These are phyloP conservation scores for Hygrocybe coccinea DNA, from an alignment of 768 basidiomycete species.

Conservation along the genomic window DNA sequence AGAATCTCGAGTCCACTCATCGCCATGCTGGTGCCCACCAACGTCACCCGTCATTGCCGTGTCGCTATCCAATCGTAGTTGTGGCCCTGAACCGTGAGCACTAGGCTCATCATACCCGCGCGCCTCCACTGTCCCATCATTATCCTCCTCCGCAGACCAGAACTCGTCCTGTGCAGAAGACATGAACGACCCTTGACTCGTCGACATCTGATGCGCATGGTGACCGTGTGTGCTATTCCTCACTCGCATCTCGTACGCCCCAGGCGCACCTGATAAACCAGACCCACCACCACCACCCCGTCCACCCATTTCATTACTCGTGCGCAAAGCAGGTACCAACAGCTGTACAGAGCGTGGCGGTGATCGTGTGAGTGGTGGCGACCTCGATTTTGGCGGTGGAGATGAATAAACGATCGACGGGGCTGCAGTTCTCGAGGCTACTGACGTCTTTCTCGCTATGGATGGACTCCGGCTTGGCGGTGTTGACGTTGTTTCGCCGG, in stretches of 20 bases:
- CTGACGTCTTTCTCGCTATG: neutral
- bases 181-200: slow-evolving; percentile 39
- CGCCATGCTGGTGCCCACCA: neutral
- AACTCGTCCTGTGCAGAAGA: slow-evolving; percentile 46
- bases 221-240: slow-evolving; percentile 25
- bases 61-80: neutral
- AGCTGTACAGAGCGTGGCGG: slow-evolving; percentile 15
- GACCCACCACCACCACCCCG: neutral
- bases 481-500: slow-evolving; percentile 43
- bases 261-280: slow-evolving; percentile 12
- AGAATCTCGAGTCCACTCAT: neutral
- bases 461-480: slow-evolving; percentile 38
- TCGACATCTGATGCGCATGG: slow-evolving; percentile 27
- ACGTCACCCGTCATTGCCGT: neutral
- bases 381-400: slow-evolving; percentile 23
- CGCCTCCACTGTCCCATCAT: slow-evolving; percentile 21
- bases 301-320: neutral
- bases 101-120: neutral
- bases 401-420: slow-evolving; percentile 2
- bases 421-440: neutral
- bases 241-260: slow-evolving; percentile 38
- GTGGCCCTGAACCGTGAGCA: neutral
- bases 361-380: slow-evolving; percentile 17
- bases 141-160: slow-evolving; percentile 30
- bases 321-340: neutral